Conservation (phyloP, 345 rosid species). For the Pugionium dolabratum region DNA sequence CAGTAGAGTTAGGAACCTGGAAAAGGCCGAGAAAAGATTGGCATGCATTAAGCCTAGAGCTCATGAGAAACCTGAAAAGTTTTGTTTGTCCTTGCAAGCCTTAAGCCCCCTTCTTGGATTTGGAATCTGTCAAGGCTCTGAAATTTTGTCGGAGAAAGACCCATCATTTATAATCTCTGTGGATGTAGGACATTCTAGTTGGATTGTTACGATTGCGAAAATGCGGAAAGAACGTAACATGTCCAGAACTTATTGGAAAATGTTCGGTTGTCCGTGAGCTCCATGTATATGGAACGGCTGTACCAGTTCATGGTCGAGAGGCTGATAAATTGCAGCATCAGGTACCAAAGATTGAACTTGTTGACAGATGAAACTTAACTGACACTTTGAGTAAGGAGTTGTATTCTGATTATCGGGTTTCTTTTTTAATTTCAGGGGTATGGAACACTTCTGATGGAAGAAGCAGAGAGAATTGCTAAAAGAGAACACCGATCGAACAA, state of each 20-base stretch:
- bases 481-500: constrained; percentile 85
- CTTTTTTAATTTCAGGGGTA: constrained; percentile 57
- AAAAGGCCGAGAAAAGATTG: neutral
- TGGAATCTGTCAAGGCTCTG: neutral
- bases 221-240: constrained; percentile 82
- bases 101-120: neutral
- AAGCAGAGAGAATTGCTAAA: constrained; percentile 80
- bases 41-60: neutral
- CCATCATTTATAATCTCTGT: constrained; percentile 19
- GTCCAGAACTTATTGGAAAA: constrained; percentile 87
- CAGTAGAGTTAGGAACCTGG: no score
- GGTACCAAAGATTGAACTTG: constrained; percentile 45
- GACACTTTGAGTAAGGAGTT: neutral
- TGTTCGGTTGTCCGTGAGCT: constrained; percentile 98
- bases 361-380: neutral
- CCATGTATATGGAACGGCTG: constrained; percentile 99
- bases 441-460: constrained; percentile 97
- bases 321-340: constrained; percentile 98
- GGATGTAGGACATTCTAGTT: constrained; percentile 86
- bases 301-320: constrained; percentile 97
- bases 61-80: neutral
- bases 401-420: neutral
- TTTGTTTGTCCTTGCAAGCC: neutral
- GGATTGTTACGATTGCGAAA: constrained; percentile 86
- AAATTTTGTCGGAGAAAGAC: neutral